A percentile compares a stretch with the other conserved stretches of the same genome.
Conservation (phyloP, 1,284 basidiomycete species). For the Rhodotorula glutinis region DNA sequence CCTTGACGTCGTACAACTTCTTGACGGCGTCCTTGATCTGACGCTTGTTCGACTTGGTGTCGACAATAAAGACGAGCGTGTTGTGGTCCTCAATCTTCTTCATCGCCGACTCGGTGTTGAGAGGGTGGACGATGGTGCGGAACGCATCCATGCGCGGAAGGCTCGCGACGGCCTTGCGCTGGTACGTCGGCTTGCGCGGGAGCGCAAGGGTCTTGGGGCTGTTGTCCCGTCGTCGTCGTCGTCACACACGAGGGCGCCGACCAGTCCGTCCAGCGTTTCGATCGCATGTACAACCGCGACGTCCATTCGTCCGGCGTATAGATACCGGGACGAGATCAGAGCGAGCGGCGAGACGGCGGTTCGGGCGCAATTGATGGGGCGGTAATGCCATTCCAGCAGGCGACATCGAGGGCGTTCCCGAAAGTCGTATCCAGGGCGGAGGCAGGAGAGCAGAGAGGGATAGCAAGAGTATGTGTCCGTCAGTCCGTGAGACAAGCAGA, state of each 20-base stretch:
- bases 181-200: conserved; percentile 82
- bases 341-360: too few relatives aligned
- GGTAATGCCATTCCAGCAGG: too few relatives aligned
- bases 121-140: conserved; percentile 79
- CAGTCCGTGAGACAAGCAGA: background rate
- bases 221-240: conserved; percentile 24
- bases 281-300: background rate
- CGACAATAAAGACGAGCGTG: conserved; percentile 96
- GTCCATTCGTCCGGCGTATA: too few relatives aligned
- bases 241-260: background rate
- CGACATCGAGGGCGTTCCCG: too few relatives aligned
- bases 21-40: conserved; percentile 99
- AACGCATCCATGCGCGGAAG: conserved; percentile 96
- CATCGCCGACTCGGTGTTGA: conserved; percentile 74
- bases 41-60: conserved; percentile 93
- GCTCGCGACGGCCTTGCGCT: conserved; percentile 89
- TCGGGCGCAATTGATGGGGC: too few relatives aligned
- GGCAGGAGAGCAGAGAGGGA: background rate
- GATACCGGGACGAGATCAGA: too few relatives aligned
- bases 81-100: conserved; percentile 99
- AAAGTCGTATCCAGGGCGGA: background rate
- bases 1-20: conserved; percentile 97
- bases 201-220: conserved; percentile 86
- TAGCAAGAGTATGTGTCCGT: background rate
- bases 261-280: background rate